Conservation (phyloP, 2,329 filamentous ascomycete genomes). For the Hypomyces rosellus region DNA sequence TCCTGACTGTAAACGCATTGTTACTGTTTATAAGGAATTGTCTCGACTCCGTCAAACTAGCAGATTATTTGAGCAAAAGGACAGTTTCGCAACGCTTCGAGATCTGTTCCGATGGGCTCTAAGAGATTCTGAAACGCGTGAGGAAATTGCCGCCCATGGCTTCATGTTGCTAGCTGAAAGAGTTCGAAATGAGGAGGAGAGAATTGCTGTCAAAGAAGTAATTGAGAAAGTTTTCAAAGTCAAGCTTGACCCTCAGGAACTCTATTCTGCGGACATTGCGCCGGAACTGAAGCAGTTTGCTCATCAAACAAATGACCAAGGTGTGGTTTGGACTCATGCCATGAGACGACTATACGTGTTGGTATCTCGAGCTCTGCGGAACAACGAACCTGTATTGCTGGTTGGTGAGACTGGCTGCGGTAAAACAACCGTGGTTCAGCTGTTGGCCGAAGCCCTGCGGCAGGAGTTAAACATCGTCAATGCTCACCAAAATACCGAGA, state of each 20-base stretch:
- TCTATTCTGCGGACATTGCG: constrained; percentile 62
- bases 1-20: constrained; percentile 85
- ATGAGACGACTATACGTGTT: constrained; percentile 90
- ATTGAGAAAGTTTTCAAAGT: constrained; percentile 91
- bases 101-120: constrained; percentile 95
- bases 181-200: constrained; percentile 85
- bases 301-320: constrained; percentile 45
- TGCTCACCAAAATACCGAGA: constrained; percentile 97
- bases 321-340: constrained; percentile 87
- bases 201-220: constrained; percentile 73
- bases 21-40: constrained; percentile 88
- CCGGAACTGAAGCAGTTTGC: constrained; percentile 48
- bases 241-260: constrained; percentile 61
- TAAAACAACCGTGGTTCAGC: constrained; percentile 93
- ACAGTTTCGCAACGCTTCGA: constrained; percentile 91
- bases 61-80: constrained; percentile 91
- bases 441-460: constrained; percentile 73
- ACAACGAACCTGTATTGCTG: constrained; percentile 89
- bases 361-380: constrained; percentile 76
- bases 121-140: constrained; percentile 73
- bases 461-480: constrained; percentile 85
- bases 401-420: constrained; percentile 97
- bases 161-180: constrained; percentile 96
- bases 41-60: constrained; percentile 84
- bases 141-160: constrained; percentile 84